Evolutionary conservation across 1,139 yeast genomes (phyloP).

Genomic region (Lodderomyces elongisporus): DNA sequence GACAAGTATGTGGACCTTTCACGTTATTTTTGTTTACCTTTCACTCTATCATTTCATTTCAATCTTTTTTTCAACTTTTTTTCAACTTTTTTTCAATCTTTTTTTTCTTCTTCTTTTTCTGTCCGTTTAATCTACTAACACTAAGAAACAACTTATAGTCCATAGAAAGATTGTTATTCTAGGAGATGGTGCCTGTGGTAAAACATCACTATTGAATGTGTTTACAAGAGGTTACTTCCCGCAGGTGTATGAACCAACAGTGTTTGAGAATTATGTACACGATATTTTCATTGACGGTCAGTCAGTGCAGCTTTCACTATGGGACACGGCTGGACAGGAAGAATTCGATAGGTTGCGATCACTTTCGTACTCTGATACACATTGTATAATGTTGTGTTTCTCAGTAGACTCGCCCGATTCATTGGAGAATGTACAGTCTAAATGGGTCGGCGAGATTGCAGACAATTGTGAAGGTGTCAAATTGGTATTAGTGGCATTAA

Average conservation of each 20-base stretch:
- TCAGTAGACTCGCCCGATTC: conserved; percentile 93
- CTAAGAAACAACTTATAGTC: conserved; percentile 26
- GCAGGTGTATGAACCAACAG: conserved; percentile 97
- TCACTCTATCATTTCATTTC: too few species aligned
- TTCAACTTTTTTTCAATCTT: too few species aligned
- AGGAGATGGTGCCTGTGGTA: conserved; percentile 89
- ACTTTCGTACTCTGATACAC: conserved; percentile 83
- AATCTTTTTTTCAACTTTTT: not conserved
- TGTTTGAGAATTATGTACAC: conserved; percentile 94
- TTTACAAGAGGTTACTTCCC: conserved; percentile 98
- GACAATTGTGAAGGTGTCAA: conserved; percentile 97
- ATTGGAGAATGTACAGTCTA: conserved; percentile 83
- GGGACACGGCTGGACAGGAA: conserved; percentile 99
- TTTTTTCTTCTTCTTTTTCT: conserved; percentile 1
- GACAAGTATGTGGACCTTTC: conserved; percentile 58
- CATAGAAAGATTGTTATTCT: conserved; percentile 91
- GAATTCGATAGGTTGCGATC: conserved; percentile 60
- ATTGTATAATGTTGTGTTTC: conserved; percentile 94
- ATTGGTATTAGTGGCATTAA: conserved; percentile 86
- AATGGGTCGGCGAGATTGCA: conserved; percentile 96
- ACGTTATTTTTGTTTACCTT: too few species aligned
- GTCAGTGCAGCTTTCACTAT: conserved; percentile 83
- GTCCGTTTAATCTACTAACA: too few species aligned
- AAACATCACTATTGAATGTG: conserved; percentile 66
- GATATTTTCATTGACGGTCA: conserved; percentile 95